These are phyloP conservation scores for Spiraea crenata DNA, from an alignment of 331 rosid genomes.

Conservation along the genomic window DNA sequence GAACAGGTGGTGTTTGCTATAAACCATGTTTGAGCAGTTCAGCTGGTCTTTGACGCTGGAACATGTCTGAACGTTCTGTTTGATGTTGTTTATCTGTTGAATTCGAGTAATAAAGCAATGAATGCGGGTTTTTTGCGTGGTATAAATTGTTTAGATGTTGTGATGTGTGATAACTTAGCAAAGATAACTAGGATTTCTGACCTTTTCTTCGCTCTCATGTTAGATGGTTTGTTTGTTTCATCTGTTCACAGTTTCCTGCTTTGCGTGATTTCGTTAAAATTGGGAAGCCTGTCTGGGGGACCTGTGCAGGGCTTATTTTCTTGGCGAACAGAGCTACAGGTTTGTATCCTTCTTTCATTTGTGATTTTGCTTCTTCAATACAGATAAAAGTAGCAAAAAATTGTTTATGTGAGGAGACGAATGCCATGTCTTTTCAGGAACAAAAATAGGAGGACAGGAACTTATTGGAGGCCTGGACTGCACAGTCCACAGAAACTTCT, in stretches of 20 bases:
- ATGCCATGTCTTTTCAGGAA: conserved; percentile 58
- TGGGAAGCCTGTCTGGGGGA: conserved; percentile 99
- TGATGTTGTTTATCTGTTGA: neutral
- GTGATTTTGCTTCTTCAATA: neutral
- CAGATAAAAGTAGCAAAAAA: neutral
- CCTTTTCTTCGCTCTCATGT: neutral
- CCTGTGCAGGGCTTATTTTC: conserved; percentile 97
- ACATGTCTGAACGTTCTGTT: no score
- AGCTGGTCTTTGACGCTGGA: neutral
- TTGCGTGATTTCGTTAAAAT: conserved; percentile 77
- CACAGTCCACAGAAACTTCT: conserved; percentile 90
- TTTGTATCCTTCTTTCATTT: conserved; percentile 25
- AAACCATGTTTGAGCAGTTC: neutral
- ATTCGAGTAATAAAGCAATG: neutral
- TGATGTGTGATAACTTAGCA: neutral
- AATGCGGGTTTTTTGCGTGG: neutral
- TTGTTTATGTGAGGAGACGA: conserved; percentile 16
- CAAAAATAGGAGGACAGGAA: conserved; percentile 84
- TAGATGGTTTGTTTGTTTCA: conserved; percentile 10
- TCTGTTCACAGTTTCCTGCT: conserved; percentile 69
- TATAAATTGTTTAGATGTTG: neutral
- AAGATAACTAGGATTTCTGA: neutral
- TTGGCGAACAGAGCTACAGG: conserved; percentile 83
- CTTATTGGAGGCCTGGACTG: conserved; percentile 94
- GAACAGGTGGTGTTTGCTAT: neutral